phyloP scores from a whole-genome alignment of 306 rosid genomes.

The Echinosophora koreensis region DNA sequence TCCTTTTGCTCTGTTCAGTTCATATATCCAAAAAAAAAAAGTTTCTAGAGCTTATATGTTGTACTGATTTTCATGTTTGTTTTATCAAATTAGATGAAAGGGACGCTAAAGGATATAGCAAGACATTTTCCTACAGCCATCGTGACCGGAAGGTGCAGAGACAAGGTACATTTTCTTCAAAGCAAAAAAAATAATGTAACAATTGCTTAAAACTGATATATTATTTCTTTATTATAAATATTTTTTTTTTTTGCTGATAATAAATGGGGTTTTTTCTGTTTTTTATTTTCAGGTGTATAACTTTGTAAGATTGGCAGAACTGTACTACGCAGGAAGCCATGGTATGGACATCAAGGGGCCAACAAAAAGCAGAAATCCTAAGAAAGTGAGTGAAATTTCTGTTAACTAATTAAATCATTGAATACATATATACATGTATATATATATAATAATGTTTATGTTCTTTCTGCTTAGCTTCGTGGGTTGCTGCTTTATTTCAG shows the following conservation, averaged over 20 bases:
- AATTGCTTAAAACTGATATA: not conserved
- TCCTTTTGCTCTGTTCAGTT: not conserved
- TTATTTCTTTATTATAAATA: not conserved
- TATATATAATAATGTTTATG: not conserved
- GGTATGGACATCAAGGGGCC: constrained; percentile 99
- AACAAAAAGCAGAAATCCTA: constrained; percentile 56
- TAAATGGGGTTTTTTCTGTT: not conserved
- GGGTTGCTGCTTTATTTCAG: constrained; percentile 54
- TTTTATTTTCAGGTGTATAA: constrained; percentile 65
- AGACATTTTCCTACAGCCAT: constrained; percentile 89
- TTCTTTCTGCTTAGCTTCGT: constrained; percentile 32
- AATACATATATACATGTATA: too few relatives aligned
- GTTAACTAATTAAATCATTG: not conserved
- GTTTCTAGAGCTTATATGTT: not conserved
- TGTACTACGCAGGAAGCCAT: constrained; percentile 96
- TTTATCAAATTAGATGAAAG: constrained; percentile 73
- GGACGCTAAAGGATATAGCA: constrained; percentile 73
- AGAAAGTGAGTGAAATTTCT: constrained; percentile 61
- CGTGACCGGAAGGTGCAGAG: constrained; percentile 85
- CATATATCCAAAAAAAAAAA: not conserved
- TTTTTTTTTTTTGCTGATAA: not conserved
- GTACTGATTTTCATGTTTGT: not conserved
- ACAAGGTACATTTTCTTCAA: constrained; percentile 73
- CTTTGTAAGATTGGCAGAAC: constrained; percentile 78
- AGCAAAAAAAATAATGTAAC: not conserved